Percentiles rank a stretch among this genome's conserved stretches.
phyloP scores from a whole-genome alignment of 2,329 filamentous ascomycete genomes.

The Microsporum ferrugineum region DNA sequence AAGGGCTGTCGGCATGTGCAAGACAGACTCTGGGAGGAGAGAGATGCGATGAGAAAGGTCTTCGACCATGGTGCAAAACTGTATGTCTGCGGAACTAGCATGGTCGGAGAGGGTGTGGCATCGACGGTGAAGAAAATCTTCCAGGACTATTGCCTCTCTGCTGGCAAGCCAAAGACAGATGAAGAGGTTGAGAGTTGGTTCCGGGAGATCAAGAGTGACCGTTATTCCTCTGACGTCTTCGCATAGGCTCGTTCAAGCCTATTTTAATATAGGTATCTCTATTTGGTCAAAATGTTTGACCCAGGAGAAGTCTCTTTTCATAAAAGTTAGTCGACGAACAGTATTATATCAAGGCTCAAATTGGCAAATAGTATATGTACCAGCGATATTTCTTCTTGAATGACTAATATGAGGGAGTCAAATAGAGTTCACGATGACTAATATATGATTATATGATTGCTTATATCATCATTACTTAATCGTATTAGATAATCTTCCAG shows the following conservation, averaged over 20 bases:
- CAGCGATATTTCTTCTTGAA: no score
- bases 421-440: not conserved
- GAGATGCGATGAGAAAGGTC: not conserved
- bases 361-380: no score
- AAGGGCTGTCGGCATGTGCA: not conserved
- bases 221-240: not conserved
- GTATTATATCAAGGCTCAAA: no score
- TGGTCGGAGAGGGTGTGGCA: not conserved
- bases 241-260: not conserved
- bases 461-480: not conserved
- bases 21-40: constrained; percentile 1
- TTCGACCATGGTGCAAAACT: not conserved
- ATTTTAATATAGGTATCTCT: not conserved
- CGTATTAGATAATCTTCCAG: not conserved
- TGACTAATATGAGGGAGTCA: no score
- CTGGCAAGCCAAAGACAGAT: not conserved
- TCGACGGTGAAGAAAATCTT: not conserved
- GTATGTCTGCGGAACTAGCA: not conserved
- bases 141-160: not conserved
- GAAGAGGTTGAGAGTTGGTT: not conserved
- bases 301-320: no score
- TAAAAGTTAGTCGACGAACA: no score
- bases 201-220: not conserved
- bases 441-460: not conserved
- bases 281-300: not conserved